Conservation (phyloP, 1,284 basidiomycete species). For the Leucoagaricus sp. region DNA sequence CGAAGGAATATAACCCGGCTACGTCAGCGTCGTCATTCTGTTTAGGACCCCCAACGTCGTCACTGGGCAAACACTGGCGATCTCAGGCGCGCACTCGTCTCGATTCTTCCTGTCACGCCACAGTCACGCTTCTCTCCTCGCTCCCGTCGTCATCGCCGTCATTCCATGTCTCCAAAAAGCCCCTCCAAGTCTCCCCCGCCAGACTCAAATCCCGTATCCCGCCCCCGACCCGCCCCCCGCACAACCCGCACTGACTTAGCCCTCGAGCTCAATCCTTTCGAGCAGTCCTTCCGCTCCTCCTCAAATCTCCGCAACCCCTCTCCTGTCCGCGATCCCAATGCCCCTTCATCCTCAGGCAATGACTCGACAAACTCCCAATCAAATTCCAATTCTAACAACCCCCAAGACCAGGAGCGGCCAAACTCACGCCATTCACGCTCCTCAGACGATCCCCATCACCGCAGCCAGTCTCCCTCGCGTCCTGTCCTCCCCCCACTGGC, state of each 20-base stretch:
- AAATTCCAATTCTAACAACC: conserved; percentile 29
- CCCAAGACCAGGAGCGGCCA: conserved; percentile 35
- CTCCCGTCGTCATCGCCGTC: conserved; percentile 20
- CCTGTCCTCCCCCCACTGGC: conserved; percentile 86
- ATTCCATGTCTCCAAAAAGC: conserved; percentile 37
- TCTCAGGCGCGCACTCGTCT: conserved; percentile 4
- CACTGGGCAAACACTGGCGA: too few relatives aligned
- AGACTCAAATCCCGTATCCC: conserved; percentile 26
- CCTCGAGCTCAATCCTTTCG: conserved; percentile 95
- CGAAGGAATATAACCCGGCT: conserved; percentile 40
- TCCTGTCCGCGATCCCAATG: conserved; percentile 39
- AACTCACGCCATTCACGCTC: conserved; percentile 27
- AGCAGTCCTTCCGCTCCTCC: conserved; percentile 81
- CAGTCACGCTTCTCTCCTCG: conserved; percentile 5
- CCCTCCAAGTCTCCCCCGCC: conserved; percentile 31
- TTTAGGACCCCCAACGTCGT: conserved; percentile 34
- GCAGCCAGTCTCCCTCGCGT: conserved; percentile 39
- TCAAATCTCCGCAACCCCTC: conserved; percentile 50
- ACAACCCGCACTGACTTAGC: conserved; percentile 69
- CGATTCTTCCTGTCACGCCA: not conserved
- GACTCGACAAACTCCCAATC: conserved; percentile 16
- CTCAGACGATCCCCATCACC: conserved; percentile 21
- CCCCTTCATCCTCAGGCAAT: conserved; percentile 33
- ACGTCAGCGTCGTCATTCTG: conserved; percentile 49
- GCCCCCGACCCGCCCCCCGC: conserved; percentile 27